phyloP scores from a whole-genome alignment of 129 eudicot genomes.

The Scalesia atractyloides region DNA sequence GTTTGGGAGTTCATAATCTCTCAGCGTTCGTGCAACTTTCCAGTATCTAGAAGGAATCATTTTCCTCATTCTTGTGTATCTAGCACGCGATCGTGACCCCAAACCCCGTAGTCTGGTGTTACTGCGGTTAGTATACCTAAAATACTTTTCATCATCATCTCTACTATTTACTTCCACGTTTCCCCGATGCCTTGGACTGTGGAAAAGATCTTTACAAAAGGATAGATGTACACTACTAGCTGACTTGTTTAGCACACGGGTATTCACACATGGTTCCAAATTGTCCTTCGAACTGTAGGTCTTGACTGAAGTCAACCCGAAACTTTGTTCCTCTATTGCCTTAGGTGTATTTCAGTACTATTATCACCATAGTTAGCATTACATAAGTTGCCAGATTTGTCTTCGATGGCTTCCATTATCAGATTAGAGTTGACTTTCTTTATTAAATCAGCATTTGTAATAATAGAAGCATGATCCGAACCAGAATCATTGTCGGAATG shows the following conservation, averaged over 20 bases:
- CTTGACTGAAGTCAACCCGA: conserved; percentile 39
- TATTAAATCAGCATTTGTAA: conserved; percentile 42
- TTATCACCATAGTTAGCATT: conserved; percentile 34
- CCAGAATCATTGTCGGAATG: conserved; percentile 45
- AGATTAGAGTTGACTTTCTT: conserved; percentile 37
- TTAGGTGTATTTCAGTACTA: conserved; percentile 34
- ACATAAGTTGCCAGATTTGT: conserved; percentile 33
- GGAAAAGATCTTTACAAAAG: conserved; percentile 52
- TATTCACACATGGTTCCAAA: conserved; percentile 47
- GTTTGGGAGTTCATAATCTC: conserved; percentile 47
- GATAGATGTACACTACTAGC: conserved; percentile 68
- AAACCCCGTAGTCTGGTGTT: conserved; percentile 51
- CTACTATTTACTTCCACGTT: conserved; percentile 63
- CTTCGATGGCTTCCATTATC: conserved; percentile 33
- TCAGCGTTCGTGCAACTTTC: conserved; percentile 69
- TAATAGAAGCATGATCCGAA: conserved; percentile 44
- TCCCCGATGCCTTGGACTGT: conserved; percentile 49
- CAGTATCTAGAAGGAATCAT: conserved; percentile 75
- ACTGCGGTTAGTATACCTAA: conserved; percentile 50
- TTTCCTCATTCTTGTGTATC: conserved; percentile 73
- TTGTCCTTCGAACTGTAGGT: conserved; percentile 42
- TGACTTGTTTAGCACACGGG: conserved; percentile 44
- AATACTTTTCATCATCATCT: conserved; percentile 93
- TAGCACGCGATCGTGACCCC: conserved; percentile 55
- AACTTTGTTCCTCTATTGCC: conserved; percentile 34